These are phyloP conservation scores for Saccharomycopsis fodiens DNA, from an alignment of 805 yeast genomes.

Conservation along the genomic window DNA sequence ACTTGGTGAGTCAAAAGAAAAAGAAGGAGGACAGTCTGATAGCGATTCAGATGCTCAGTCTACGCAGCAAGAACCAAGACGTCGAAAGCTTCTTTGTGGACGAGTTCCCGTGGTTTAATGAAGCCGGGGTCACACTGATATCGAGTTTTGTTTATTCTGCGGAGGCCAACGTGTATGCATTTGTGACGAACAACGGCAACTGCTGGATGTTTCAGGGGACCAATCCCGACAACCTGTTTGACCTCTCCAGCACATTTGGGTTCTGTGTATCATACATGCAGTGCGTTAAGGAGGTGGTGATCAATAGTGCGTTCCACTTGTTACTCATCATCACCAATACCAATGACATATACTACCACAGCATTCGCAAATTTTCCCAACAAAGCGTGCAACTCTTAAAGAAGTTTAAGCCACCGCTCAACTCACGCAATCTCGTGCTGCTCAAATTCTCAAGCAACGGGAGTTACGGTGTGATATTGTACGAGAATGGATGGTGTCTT, in stretches of 20 bases:
- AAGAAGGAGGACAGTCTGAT: slow-evolving; percentile 5
- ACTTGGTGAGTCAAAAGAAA: slow-evolving; percentile 12
- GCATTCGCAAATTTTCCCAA: slow-evolving; percentile 4
- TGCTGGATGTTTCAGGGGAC: slow-evolving; percentile 19
- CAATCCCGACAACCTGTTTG: neutral
- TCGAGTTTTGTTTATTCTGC: slow-evolving; percentile 8
- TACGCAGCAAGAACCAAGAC: neutral
- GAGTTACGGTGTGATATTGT: slow-evolving; percentile 19
- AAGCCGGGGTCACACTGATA: neutral
- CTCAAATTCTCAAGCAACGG: slow-evolving; percentile 17
- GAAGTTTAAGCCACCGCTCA: slow-evolving; percentile 18
- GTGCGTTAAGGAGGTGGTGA: slow-evolving; percentile 11
- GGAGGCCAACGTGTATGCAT: slow-evolving; percentile 8
- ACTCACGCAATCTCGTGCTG: slow-evolving; percentile 7
- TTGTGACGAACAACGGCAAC: slow-evolving; percentile 17
- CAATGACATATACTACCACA: slow-evolving; percentile 15
- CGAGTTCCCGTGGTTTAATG: slow-evolving; percentile 18
- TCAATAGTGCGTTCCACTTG: slow-evolving; percentile 15
- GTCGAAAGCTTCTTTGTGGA: slow-evolving; percentile 14
- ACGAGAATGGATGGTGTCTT: slow-evolving; percentile 23
- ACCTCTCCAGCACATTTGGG: slow-evolving; percentile 11
- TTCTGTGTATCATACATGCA: slow-evolving; percentile 13
- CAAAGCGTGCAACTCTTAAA: slow-evolving; percentile 10
- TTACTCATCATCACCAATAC: slow-evolving; percentile 11
- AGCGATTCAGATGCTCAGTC: slow-evolving; percentile 12